Conservation (phyloP, 192 early-diverging fungal genomes). For the Linnemannia hyalina region DNA sequence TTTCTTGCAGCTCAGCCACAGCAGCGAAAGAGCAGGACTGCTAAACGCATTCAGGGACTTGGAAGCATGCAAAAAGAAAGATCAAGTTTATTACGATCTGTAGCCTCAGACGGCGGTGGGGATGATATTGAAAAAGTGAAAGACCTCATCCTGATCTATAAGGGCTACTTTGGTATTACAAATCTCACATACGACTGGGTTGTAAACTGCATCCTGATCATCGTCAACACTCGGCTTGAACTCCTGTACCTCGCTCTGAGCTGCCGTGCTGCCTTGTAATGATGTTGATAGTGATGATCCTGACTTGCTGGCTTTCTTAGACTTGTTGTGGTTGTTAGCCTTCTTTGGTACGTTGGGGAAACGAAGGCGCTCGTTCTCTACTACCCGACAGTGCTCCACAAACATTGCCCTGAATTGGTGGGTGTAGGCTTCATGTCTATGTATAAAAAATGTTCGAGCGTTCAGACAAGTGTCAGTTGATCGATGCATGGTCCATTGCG, state of each 20-base stretch:
- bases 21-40: background rate
- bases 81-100: conserved; percentile 14
- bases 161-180: conserved; percentile 75
- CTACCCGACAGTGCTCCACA: conserved; percentile 70
- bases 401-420: conserved; percentile 80
- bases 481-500: background rate
- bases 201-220: conserved; percentile 57
- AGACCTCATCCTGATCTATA: conserved; percentile 75
- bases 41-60: background rate
- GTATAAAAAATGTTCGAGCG: background rate
- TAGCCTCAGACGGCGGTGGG: conserved; percentile 38
- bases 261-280: background rate
- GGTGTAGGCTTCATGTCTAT: conserved; percentile 68
- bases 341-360: conserved; percentile 47
- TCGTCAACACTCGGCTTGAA: conserved; percentile 28
- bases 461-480: background rate
- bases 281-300: conserved; percentile 5
- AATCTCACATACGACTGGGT: conserved; percentile 68
- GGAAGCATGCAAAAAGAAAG: background rate
- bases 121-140: conserved; percentile 79
- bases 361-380: conserved; percentile 58
- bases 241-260: conserved; percentile 3
- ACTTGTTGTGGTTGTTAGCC: conserved; percentile 2
- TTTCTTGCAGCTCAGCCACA: conserved; percentile 7
- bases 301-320: background rate